Evolutionary conservation across 2,329 filamentous ascomycete species (phyloP), one percentile per base, ranked within the genome.

Genomic region (Esteya vermicola): DNA sequence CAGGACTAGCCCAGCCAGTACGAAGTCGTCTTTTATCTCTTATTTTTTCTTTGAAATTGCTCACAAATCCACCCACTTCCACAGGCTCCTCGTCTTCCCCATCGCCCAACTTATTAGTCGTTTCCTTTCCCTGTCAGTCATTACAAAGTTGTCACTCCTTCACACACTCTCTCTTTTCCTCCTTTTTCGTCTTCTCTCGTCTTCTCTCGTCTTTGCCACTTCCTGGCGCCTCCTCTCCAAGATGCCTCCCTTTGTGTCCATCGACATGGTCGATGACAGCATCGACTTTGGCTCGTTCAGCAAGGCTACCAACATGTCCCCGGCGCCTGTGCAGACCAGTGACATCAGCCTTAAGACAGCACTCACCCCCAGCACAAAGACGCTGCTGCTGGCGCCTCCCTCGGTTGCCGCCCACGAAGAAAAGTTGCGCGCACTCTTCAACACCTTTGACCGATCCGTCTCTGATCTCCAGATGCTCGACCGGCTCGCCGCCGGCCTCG

Each of bases 381-480:
- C 44, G 3, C 45, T 51, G 13, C 40, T 51, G 9, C 78, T 96
- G 45, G 86, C 89, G 25, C 89, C 91, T 39, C 88, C 91, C 12
- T 93, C 86, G 20, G 74, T 96, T 52, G 81, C 91, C 49, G 76
- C 85, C 41, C 81, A 93, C 60, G 84, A 88, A 50, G 79, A 85
- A 49, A 77, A 77, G 52, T 70, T 96, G 48, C 72, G 76, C 48
- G 64, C 67, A 49, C 68, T 91, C 46, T 74, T 93, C 52, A 68
- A 76, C 43, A 66, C 75, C 42, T 78, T 85, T 63, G 78, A 91
- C 58, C 80, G 85, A 54, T 64, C 70, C 47, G 67, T 72, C 34
- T 89, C 86, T 46, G 91, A 98, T 56, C 70, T 98, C 39, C 91
- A 96, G 60, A 98, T 98, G 91, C 81, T 98, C 45, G 91, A 98